A percentile compares a stretch with the other conserved stretches of the same genome.
Evolutionary conservation across 116 monocot genomes (phyloP).

Genomic region (Phalaenopsis hybrid): DNA sequence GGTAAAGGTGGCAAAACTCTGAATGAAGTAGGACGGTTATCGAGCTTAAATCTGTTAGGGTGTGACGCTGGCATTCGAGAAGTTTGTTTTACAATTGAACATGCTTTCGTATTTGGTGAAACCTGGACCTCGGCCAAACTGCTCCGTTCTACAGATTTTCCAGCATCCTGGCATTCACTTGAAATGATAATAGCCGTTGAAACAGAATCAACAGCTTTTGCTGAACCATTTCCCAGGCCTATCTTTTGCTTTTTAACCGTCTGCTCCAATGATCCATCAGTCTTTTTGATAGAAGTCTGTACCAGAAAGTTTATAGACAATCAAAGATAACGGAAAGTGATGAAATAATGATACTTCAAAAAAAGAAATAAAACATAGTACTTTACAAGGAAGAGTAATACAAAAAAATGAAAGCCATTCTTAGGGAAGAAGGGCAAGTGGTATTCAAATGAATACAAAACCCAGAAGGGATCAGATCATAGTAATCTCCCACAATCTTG

Average conservation of each 20-base stretch:
- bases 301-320: conserved; percentile 2
- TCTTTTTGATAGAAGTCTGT: conserved; percentile 46
- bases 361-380: too few species aligned
- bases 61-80: conserved; percentile 17
- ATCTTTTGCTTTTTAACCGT: conserved; percentile 45
- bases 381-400: background rate
- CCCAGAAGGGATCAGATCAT: background rate
- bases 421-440: background rate
- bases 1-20: conserved; percentile 85
- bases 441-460: background rate
- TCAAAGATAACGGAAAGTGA: background rate
- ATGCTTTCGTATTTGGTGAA: conserved; percentile 23
- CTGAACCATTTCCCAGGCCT: conserved; percentile 18
- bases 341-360: background rate
- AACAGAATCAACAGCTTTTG: conserved; percentile 11
- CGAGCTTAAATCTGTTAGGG: conserved; percentile 60
- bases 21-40: conserved; percentile 73
- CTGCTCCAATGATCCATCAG: conserved; percentile 31
- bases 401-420: background rate
- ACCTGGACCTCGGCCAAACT: conserved; percentile 13
- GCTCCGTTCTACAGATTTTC: conserved; percentile 20
- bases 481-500: background rate
- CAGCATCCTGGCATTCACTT: conserved; percentile 14
- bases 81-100: conserved; percentile 20
- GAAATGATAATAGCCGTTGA: background rate